Evolutionary conservation across 352 stramenopile genomes (phyloP).

Genomic region (Albugo candida): DNA sequence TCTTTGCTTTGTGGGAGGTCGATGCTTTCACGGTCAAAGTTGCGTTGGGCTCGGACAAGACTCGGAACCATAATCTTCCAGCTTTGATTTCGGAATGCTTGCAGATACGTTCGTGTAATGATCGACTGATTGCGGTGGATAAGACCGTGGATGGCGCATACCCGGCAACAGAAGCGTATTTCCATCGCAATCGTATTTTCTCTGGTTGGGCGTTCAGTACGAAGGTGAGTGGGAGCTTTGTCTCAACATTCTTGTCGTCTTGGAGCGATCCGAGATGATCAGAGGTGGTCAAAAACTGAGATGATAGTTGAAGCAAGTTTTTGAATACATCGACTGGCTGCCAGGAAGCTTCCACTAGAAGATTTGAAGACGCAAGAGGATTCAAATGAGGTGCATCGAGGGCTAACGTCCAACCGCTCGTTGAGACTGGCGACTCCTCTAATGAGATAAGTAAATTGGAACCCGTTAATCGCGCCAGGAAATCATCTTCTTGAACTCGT

Average conservation of each 20-base stretch:
- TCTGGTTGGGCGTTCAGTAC: slow-evolving; percentile 16
- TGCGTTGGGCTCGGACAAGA: slow-evolving; percentile 1
- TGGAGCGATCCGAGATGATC: too few species aligned
- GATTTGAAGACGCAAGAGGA: slow-evolving; percentile 3
- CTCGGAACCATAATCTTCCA: slow-evolving; percentile 33
- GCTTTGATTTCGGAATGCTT: slow-evolving; percentile 26
- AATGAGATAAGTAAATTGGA: slow-evolving; percentile 45
- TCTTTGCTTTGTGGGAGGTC: neutral
- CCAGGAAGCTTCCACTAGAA: slow-evolving; percentile 31
- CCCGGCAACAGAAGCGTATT: slow-evolving; percentile 32
- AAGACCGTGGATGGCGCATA: slow-evolving; percentile 44
- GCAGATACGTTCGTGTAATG: slow-evolving; percentile 38
- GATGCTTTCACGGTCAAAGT: neutral
- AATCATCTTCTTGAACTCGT: too few species aligned
- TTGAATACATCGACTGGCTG: slow-evolving; percentile 20
- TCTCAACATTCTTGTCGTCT: neutral
- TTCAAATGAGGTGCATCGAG: slow-evolving; percentile 13
- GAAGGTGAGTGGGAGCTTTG: slow-evolving; percentile 20
- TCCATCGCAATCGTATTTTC: slow-evolving; percentile 36
- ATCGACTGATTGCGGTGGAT: slow-evolving; percentile 42
- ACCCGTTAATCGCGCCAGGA: too few species aligned
- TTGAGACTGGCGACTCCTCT: slow-evolving; percentile 23
- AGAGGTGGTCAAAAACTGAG: too few species aligned
- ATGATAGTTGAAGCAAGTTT: slow-evolving; percentile 29
- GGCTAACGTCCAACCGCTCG: slow-evolving; percentile 10